Evolutionary conservation across 2,329 filamentous ascomycete genomes (phyloP), one percentile per base, ranked within the genome.

Genomic region (Biscogniauxia mediterranea): DNA sequence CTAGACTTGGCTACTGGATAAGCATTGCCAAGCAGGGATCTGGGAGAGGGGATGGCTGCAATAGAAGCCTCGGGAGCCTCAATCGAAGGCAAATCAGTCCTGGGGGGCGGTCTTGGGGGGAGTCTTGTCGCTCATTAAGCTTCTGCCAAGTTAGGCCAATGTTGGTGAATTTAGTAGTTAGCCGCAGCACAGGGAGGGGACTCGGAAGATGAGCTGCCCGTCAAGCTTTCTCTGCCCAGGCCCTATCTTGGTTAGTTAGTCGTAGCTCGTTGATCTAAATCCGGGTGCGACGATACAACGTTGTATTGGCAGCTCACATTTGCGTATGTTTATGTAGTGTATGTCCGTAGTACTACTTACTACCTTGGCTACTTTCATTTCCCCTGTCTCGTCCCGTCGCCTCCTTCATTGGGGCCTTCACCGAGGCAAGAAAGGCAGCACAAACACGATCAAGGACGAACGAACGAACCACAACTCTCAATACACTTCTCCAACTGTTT

Each of bases 91-190:
- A 25, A 26, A 50, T 50, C 15, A 53, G 13, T 32, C 7, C 7
- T 32, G 7, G 28, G 11, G 28, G 28, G 7, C 23, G 23, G 28
- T 2, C 28, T 32, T 32, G 28, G 28, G 26, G 26, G 3, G 28
- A 32, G 28, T 32, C 38, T 25, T 58, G 62, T 60, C 55, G 19
- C 61, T 56, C 55, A 57, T 63, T 58, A 63, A 63, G 61, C 63
- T 63, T 64, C 61, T 42, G 63, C 63, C 63, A 64, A 64, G 63
- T 64, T 61, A 61, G 56, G 61, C 53, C 49, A 58, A 49, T 32
- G 28, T 32, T 32, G 28, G 28, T 32, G n/a, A n/a, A 32, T 32
- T 32, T 32, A 32, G 7, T 32, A 32, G 28, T 32, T 32, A 32
- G 28, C 28, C 28, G 28, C 28, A 32, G 28, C 28, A 6, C 28